Percentiles rank a stretch among this genome's conserved stretches.
Conservation (phyloP, 2,329 filamentous ascomycete species). For the Ustulina deusta region DNA sequence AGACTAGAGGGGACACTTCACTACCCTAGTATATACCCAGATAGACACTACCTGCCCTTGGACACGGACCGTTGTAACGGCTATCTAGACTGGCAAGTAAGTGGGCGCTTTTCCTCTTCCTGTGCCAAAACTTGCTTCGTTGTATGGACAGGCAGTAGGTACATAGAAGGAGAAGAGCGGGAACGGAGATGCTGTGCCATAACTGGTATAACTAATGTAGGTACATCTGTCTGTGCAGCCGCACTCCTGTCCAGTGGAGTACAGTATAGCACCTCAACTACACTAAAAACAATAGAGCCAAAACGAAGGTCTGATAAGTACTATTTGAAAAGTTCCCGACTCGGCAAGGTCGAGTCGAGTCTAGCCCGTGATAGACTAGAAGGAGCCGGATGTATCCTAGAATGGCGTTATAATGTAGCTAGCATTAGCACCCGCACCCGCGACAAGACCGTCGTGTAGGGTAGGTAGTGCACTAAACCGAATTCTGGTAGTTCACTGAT, state of each 20-base stretch:
- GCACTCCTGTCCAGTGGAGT: not conserved
- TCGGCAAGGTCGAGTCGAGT: constrained; percentile 9
- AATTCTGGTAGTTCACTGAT: not conserved
- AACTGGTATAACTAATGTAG: constrained; percentile 11
- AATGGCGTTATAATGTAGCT: constrained; percentile 2
- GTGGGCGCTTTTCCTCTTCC: constrained; percentile 7
- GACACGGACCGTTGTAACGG: constrained; percentile 16
- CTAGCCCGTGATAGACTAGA: constrained; percentile 6
- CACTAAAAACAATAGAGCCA: constrained; percentile 14
- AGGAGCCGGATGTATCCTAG: constrained; percentile 1
- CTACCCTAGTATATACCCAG: not conserved
- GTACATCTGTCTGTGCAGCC: constrained; percentile 8
- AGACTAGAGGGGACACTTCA: not conserved
- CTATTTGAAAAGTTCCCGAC: constrained; percentile 21
- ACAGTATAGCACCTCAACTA: constrained; percentile 3
- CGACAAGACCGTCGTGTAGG: no score
- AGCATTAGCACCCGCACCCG: constrained; percentile 32
- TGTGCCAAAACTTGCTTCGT: not conserved
- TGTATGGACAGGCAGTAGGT: no score
- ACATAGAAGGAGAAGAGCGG: not conserved
- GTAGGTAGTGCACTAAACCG: constrained; percentile 13
- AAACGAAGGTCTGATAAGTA: constrained; percentile 10
- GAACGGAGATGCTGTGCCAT: constrained; percentile 2
- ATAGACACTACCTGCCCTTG: not conserved
- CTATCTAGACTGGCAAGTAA: not conserved